phyloP scores from a whole-genome alignment of 1,284 basidiomycete genomes.

The Cutaneotrichosporon sp. region DNA sequence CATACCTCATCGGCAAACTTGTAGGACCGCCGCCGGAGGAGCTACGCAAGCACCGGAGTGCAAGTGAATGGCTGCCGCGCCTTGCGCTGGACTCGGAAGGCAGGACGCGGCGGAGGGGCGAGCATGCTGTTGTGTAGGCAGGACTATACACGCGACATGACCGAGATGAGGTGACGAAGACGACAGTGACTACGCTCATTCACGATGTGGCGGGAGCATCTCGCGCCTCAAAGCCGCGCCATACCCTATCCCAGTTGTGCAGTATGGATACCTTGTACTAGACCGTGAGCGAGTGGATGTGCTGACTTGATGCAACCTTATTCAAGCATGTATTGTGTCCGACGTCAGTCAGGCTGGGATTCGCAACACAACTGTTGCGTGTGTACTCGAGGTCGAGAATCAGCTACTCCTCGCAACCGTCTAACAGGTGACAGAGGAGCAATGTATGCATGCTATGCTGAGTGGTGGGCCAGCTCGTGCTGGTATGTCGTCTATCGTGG shows the following conservation, averaged over 20 bases:
- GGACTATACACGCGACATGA: no score
- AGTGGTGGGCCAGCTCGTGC: slow-evolving; percentile 4
- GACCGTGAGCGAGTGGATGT: background rate
- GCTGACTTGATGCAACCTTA: no score
- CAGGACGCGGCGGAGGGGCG: no score
- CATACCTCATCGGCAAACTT: slow-evolving; percentile 43
- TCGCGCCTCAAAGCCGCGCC: background rate
- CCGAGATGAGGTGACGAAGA: background rate
- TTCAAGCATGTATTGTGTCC: no score
- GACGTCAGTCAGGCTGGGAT: no score
- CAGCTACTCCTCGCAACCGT: no score
- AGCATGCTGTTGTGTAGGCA: no score
- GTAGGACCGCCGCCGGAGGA: slow-evolving; percentile 41
- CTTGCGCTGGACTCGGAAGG: slow-evolving; percentile 2
- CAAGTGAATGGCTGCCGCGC: slow-evolving; percentile 15
- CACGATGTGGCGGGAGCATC: background rate
- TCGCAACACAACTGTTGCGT: no score
- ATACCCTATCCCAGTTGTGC: slow-evolving; percentile 18
- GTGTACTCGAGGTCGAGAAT: no score
- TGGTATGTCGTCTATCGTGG: slow-evolving; percentile 1
- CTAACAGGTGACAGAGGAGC: no score
- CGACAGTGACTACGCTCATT: background rate
- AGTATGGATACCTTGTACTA: slow-evolving; percentile 11
- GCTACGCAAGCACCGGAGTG: slow-evolving; percentile 19
- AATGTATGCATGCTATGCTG: slow-evolving; percentile 9